Conservation (phyloP, 345 rosid genomes). For the Conringia planisiliqua region DNA sequence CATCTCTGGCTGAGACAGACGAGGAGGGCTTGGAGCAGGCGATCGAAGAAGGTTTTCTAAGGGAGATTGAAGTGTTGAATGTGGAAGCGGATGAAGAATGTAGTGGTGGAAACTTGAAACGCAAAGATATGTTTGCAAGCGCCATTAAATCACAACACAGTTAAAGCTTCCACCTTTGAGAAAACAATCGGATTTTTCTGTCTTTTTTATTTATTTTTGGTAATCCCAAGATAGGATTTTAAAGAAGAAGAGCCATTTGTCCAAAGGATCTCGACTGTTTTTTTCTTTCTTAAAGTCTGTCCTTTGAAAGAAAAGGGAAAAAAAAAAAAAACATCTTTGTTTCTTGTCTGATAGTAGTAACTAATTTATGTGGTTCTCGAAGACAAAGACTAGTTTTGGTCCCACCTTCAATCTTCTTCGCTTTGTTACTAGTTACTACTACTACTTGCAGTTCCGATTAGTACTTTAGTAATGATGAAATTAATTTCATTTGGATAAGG, state of each 20-base stretch:
- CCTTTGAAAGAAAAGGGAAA: background rate
- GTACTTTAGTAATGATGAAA: background rate
- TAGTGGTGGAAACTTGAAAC: slow-evolving; percentile 28
- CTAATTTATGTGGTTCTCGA: slow-evolving; percentile 6
- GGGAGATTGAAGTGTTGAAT: slow-evolving; percentile 5
- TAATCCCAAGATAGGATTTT: slow-evolving; percentile 4
- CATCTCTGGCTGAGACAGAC: slow-evolving; percentile 4
- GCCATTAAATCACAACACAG: slow-evolving; percentile 26
- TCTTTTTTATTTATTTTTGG: background rate
- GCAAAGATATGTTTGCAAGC: slow-evolving; percentile 30
- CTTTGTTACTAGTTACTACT: background rate
- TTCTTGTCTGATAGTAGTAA: background rate
- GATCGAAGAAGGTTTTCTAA: slow-evolving; percentile 24
- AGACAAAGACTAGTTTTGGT: slow-evolving; percentile 9
- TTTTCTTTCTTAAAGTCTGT: background rate
- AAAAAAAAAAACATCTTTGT: background rate
- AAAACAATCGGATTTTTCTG: background rate
- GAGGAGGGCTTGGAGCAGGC: slow-evolving; percentile 41
- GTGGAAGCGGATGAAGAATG: slow-evolving; percentile 27
- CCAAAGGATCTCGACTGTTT: background rate
- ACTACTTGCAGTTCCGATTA: background rate
- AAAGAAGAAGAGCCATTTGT: slow-evolving; percentile 23
- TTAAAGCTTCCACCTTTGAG: background rate
- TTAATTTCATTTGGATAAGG: background rate
- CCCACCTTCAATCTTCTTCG: background rate